A percentile compares a stretch with the other conserved stretches of the same genome.
These are phyloP conservation scores for Aotearoamyces nothofagi DNA, from an alignment of 2,329 filamentous ascomycete species.

Conservation along the genomic window DNA sequence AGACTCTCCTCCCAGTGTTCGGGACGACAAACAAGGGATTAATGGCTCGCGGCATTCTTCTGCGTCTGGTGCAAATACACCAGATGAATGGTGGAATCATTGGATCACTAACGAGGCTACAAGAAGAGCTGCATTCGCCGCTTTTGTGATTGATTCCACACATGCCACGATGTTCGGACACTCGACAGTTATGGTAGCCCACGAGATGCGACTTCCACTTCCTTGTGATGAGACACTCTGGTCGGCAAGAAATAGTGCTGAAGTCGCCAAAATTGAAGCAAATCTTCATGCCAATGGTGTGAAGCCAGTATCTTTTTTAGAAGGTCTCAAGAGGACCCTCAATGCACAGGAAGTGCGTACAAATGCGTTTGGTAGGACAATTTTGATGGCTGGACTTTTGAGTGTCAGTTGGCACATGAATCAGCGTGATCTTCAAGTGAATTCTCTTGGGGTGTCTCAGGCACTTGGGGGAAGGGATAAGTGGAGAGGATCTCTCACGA, in stretches of 20 bases:
- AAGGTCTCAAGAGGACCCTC: slow-evolving; percentile 78
- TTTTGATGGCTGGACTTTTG: slow-evolving; percentile 84
- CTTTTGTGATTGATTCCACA: slow-evolving; percentile 88
- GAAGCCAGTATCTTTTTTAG: slow-evolving; percentile 75
- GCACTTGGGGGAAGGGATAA: slow-evolving; percentile 78
- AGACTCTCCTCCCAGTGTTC: slow-evolving; percentile 66
- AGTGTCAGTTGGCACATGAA: slow-evolving; percentile 98
- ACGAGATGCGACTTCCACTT: slow-evolving; percentile 81
- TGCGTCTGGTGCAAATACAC: slow-evolving; percentile 50
- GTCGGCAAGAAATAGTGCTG: slow-evolving; percentile 76
- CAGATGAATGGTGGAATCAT: slow-evolving; percentile 86
- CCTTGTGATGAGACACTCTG: slow-evolving; percentile 89
- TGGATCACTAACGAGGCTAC: slow-evolving; percentile 95
- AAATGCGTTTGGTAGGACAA: slow-evolving; percentile 83
- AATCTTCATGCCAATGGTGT: slow-evolving; percentile 68
- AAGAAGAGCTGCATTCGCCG: slow-evolving; percentile 76
- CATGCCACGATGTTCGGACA: slow-evolving; percentile 98
- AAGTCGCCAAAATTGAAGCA: slow-evolving; percentile 72
- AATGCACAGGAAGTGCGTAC: slow-evolving; percentile 77
- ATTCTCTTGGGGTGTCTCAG: slow-evolving; percentile 63
- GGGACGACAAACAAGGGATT: slow-evolving; percentile 25
- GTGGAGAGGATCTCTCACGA: slow-evolving; percentile 73
- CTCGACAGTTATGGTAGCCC: slow-evolving; percentile 90
- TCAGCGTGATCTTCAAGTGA: slow-evolving; percentile 85
- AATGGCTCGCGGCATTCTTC: slow-evolving; percentile 45